A percentile compares a stretch with the other conserved stretches of the same genome.
Evolutionary conservation across 2,329 filamentous ascomycete genomes (phyloP).

Genomic region (Phaeosphaeria sp.): DNA sequence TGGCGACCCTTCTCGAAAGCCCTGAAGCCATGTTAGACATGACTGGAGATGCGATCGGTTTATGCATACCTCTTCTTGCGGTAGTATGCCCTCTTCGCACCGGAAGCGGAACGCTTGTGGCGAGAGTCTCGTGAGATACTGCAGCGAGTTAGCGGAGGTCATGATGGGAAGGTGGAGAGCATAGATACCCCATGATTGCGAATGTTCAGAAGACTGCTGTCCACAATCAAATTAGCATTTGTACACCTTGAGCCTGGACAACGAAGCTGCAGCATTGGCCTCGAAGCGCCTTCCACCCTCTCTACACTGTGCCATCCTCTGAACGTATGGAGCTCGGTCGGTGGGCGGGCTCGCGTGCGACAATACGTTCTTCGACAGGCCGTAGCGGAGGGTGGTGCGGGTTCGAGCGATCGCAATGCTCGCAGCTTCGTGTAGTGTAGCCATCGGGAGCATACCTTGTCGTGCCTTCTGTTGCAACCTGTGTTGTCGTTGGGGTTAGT

Average conservation of each 20-base stretch:
- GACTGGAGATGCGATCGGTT: constrained; percentile 71
- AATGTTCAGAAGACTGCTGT: constrained; percentile 53
- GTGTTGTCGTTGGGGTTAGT: constrained; percentile 43
- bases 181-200: constrained; percentile 61
- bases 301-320: constrained; percentile 8
- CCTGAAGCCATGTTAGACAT: constrained; percentile 73
- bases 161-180: constrained; percentile 7
- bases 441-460: constrained; percentile 39
- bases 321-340: constrained; percentile 22
- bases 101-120: constrained; percentile 99
- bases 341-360: constrained; percentile 26
- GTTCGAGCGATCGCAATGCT: constrained; percentile 29
- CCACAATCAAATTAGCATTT: constrained; percentile 37
- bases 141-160: constrained; percentile 45
- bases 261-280: constrained; percentile 21
- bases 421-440: constrained; percentile 13
- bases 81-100: constrained; percentile 79
- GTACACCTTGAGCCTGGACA: constrained; percentile 10
- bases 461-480: constrained; percentile 47
- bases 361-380: constrained; percentile 23
- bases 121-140: constrained; percentile 99
- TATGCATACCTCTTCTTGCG: constrained; percentile 67
- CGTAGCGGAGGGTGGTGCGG: constrained; percentile 8
- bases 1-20: constrained; percentile 99
- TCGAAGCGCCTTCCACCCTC: constrained; percentile 5